phyloP scores from a whole-genome alignment of 108 stramenopile species.

The Nitzschia sp. region DNA sequence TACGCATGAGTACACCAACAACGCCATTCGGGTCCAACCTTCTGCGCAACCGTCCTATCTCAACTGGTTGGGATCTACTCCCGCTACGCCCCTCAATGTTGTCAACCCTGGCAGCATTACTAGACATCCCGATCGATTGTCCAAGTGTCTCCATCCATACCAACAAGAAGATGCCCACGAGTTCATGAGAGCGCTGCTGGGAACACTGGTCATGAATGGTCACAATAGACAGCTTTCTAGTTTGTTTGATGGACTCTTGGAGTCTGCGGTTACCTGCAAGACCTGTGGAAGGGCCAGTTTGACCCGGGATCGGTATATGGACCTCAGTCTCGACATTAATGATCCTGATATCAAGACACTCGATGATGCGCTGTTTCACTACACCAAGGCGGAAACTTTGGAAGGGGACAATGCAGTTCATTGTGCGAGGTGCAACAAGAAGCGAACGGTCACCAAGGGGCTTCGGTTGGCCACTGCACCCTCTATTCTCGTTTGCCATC shows the following conservation, averaged over 20 bases:
- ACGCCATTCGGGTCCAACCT: background rate
- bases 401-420: slow-evolving; percentile 75
- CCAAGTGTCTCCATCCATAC: slow-evolving; percentile 68
- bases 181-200: slow-evolving; percentile 75
- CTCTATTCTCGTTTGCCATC: slow-evolving; percentile 78
- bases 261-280: slow-evolving; percentile 79
- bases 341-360: slow-evolving; percentile 52
- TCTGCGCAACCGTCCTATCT: slow-evolving; percentile 3
- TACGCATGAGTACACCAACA: slow-evolving; percentile 56
- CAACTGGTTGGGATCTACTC: slow-evolving; percentile 19
- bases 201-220: slow-evolving; percentile 82
- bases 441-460: slow-evolving; percentile 74
- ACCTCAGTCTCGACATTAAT: slow-evolving; percentile 78
- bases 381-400: slow-evolving; percentile 72
- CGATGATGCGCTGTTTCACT: slow-evolving; percentile 65
- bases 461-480: slow-evolving; percentile 80
- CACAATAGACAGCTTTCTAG: slow-evolving; percentile 74
- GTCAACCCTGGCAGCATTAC: slow-evolving; percentile 82
- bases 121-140: slow-evolving; percentile 74
- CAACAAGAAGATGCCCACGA: slow-evolving; percentile 91
- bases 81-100: slow-evolving; percentile 24
- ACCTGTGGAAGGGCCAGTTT: slow-evolving; percentile 65
- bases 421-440: slow-evolving; percentile 63
- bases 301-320: slow-evolving; percentile 87
- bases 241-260: slow-evolving; percentile 86